Evolutionary conservation across 768 basidiomycete species (phyloP).

Genomic region (Strobilomyces dryophilus): DNA sequence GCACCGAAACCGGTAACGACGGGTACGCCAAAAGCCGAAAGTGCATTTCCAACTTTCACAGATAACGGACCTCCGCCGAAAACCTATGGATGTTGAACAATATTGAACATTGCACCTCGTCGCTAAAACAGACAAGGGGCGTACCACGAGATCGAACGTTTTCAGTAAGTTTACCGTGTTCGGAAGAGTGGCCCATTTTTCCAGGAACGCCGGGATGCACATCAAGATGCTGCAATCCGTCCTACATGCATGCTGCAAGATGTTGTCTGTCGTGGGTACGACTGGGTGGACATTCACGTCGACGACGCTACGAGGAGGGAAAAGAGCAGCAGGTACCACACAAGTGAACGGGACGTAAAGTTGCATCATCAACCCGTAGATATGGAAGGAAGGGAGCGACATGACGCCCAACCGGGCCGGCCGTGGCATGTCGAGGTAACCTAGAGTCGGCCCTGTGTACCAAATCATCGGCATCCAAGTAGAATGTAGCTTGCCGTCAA

Average conservation of each 20-base stretch:
- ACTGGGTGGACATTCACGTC: background rate
- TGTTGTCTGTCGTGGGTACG: background rate
- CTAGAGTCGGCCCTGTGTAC: background rate
- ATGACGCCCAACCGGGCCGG: constrained; percentile 8
- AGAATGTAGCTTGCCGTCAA: no score
- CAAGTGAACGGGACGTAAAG: background rate
- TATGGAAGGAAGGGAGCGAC: background rate
- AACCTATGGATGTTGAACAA: background rate
- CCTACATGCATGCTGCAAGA: background rate
- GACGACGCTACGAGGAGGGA: background rate
- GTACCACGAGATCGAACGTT: background rate
- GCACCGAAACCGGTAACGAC: constrained; percentile 13
- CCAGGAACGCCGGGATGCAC: background rate
- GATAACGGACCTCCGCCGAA: background rate
- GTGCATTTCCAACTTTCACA: background rate
- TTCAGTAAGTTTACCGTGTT: background rate
- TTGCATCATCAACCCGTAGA: background rate
- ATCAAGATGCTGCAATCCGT: background rate
- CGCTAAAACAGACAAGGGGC: background rate
- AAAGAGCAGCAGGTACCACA: background rate
- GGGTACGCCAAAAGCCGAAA: constrained; percentile 13
- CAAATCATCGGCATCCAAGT: background rate
- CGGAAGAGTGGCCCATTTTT: background rate
- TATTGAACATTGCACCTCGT: background rate
- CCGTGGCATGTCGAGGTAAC: background rate